Base-by-base conservation (phyloP, 2,329 filamentous ascomycete species). In the Colletotrichum theobromicola region DNA sequence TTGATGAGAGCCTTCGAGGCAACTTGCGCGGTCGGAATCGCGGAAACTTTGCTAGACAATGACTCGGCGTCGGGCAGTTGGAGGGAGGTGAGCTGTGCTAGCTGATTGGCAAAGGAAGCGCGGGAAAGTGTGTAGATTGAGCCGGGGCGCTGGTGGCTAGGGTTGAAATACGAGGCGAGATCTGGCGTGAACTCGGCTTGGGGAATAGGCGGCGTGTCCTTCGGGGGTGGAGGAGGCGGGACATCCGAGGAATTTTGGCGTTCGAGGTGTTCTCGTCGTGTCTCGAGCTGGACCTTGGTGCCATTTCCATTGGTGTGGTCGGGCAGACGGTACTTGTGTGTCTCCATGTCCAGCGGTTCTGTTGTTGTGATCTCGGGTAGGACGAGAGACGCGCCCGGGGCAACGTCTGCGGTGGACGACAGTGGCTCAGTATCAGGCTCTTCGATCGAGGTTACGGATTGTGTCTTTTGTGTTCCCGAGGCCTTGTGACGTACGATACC, bases 101-200 rank as follows among this genome's bases (percentile, higher is more conserved):
- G 91, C 83, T 98, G 97, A 79, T 94, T 97, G 76, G 95, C 94
- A 83, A 99, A 98, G 8, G 96, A 98, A 37, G 94, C 94, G 58
- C 96, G 92, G 3, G 95, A 98, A 73, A 99, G 90, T 2, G 97
- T 98, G 84, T 98, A 98, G 78, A 98, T 95, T 42, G 96, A 98
- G 55, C 94, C 94, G 5, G 95, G 89, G 15, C 95, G 90, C 72
- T 90, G 91, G 60, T 92, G 87, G 26, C 90, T 90, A 6, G 91
- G 90, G 46, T 93, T 92, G 82, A 95, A 94, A 82, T 94, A 94
- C 46, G 89, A 87, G 50, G 88, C 85, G 35, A 89, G 84, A 70
- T 90, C 89, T 57, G 88, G 84, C 18, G 87, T 86, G 76, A 86
- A 89, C 34, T 88, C 85, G 75, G 84, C 83, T 66, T 83, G 70